These are phyloP conservation scores for Leersia perrieri DNA, from an alignment of 176 grass and related monocot genomes.

Conservation along the genomic window DNA sequence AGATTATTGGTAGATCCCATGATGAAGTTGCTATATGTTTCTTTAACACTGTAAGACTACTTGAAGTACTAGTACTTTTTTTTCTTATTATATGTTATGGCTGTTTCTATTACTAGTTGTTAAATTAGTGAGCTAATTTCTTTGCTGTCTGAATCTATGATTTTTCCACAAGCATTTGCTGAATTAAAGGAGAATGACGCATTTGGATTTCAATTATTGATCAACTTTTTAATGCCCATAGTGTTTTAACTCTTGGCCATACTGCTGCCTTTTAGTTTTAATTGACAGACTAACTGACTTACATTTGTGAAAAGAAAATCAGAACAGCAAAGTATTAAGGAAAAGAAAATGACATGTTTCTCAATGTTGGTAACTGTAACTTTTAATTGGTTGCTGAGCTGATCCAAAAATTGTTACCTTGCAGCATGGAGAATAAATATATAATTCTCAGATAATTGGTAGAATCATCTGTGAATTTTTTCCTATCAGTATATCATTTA, in stretches of 20 bases:
- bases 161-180: neutral
- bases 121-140: neutral
- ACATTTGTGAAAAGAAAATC: neutral
- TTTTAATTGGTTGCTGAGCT: constrained; percentile 12
- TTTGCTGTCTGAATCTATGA: neutral
- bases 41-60: constrained; percentile 77
- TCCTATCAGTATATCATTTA: neutral
- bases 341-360: neutral
- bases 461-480: neutral
- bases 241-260: neutral
- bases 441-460: constrained; percentile 3
- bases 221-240: neutral
- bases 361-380: neutral
- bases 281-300: neutral
- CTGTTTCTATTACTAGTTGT: neutral
- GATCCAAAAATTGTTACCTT: neutral
- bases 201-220: neutral
- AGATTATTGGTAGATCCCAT: constrained; percentile 80
- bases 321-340: neutral
- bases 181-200: neutral
- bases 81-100: neutral
- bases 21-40: constrained; percentile 95
- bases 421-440: neutral
- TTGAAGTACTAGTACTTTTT: neutral
- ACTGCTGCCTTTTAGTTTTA: constrained; percentile 11